Percentiles rank a stretch among this genome's conserved stretches.
Conservation (phyloP, 2,329 filamentous ascomycete genomes). For the Lasiodiplodia hormozganensis region DNA sequence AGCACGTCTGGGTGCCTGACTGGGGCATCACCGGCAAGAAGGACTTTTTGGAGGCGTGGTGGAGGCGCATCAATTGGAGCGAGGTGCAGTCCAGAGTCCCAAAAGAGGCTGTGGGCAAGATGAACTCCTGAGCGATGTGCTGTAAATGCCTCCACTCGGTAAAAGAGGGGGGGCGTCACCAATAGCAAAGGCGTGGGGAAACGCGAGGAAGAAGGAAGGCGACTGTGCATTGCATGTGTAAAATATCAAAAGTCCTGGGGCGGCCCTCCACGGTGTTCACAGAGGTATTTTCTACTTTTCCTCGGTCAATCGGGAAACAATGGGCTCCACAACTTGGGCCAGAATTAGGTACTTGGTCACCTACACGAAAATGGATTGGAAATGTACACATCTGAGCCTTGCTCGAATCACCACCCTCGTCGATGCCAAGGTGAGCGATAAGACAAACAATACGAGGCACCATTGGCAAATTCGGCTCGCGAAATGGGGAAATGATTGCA, state of each 20-base stretch:
- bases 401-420: background rate
- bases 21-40: conserved; percentile 78
- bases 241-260: conserved; percentile 13
- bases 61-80: conserved; percentile 86
- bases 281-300: background rate
- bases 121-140: background rate
- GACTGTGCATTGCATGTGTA: conserved; percentile 22
- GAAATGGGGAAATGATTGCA: background rate
- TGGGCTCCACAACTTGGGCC: background rate
- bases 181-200: background rate
- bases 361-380: background rate
- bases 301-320: background rate
- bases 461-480: background rate
- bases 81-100: conserved; percentile 57
- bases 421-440: background rate
- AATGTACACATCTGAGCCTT: background rate
- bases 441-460: background rate
- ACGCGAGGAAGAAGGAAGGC: background rate
- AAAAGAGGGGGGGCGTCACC: background rate
- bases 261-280: conserved; percentile 2
- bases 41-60: conserved; percentile 80
- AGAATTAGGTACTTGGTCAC: background rate
- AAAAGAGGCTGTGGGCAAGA: background rate
- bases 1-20: conserved; percentile 89
- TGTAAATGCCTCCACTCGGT: background rate